phyloP scores from a whole-genome alignment of 129 eudicot species.

The Flaveria ramosissima region DNA sequence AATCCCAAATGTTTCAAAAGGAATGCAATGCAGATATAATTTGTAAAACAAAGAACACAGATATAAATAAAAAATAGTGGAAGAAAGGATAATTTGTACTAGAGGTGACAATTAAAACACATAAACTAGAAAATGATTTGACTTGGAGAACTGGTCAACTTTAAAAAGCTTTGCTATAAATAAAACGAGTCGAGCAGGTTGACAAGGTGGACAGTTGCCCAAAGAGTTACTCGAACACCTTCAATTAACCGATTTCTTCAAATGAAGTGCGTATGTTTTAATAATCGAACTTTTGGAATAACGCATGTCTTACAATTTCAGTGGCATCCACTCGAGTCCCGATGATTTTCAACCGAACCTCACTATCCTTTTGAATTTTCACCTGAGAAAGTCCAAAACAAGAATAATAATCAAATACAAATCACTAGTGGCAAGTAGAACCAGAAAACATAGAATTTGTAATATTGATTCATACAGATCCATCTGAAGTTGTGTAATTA shows the following conservation, averaged over 20 bases:
- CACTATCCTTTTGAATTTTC: constrained; percentile 89
- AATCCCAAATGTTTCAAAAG: background rate
- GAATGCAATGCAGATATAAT: background rate
- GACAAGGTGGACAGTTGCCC: background rate
- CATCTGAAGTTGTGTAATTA: constrained; percentile 93
- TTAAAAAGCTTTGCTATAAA: background rate
- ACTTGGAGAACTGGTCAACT: background rate
- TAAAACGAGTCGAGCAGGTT: background rate
- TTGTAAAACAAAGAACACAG: too few species aligned
- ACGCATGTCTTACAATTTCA: constrained; percentile 64
- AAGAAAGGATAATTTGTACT: too few species aligned
- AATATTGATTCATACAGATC: constrained; percentile 61
- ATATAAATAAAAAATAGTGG: too few species aligned
- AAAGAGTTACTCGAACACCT: background rate
- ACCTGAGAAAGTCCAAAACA: constrained; percentile 48
- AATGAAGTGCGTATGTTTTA: background rate
- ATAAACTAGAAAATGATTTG: background rate
- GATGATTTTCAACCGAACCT: constrained; percentile 89
- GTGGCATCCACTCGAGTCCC: constrained; percentile 98
- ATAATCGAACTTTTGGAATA: background rate
- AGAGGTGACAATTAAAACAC: background rate
- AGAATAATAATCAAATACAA: constrained; percentile 4
- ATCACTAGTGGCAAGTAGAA: background rate
- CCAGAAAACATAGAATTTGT: background rate
- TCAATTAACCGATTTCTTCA: too few species aligned